phyloP scores from a whole-genome alignment of 176 grass and related monocot genomes.

The Carex parvula region DNA sequence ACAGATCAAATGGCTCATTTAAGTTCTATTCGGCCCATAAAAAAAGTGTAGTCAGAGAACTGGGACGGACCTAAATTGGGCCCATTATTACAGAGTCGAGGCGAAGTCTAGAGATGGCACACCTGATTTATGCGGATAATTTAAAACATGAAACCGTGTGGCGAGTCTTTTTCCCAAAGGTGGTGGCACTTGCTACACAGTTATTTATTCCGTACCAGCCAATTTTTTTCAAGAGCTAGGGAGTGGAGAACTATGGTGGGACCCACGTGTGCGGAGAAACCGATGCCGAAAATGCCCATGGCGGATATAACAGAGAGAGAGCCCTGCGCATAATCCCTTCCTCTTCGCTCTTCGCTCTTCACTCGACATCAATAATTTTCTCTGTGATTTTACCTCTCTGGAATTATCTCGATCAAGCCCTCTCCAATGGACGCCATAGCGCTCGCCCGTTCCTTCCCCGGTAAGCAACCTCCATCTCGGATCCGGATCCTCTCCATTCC shows the following conservation, averaged over 20 bases:
- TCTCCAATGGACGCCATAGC: constrained; percentile 15
- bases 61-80: background rate
- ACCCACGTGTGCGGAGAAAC: constrained; percentile 5
- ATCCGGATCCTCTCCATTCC: constrained; percentile 8
- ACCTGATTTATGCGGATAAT: background rate
- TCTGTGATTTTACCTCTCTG: background rate
- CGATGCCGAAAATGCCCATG: constrained; percentile 7
- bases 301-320: constrained; percentile 6
- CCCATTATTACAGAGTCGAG: background rate
- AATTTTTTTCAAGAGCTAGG: background rate
- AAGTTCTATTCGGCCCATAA: background rate
- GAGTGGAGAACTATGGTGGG: background rate
- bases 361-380: background rate
- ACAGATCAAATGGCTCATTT: background rate
- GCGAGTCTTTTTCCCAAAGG: background rate
- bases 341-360: background rate
- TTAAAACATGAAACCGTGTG: background rate
- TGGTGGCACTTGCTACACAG: background rate
- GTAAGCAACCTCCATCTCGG: background rate
- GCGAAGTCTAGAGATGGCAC: background rate
- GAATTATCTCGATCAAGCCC: background rate
- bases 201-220: background rate
- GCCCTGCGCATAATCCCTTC: background rate
- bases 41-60: background rate
- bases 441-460: constrained; percentile 1